Conservation (phyloP, 2,329 filamentous ascomycete genomes). For the Phoma herbarum region DNA sequence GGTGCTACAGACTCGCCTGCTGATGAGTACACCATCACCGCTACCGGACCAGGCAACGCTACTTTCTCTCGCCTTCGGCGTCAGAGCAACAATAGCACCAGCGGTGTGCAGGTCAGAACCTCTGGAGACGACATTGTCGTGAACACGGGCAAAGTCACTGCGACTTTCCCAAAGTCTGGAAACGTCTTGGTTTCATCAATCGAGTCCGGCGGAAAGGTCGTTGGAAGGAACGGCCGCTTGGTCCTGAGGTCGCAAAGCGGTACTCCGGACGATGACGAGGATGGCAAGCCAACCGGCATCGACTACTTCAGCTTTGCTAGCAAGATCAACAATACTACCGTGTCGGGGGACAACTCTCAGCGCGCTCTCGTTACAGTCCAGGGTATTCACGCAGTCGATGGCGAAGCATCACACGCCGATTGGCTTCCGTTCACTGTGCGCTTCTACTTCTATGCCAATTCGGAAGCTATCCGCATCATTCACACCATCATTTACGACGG, state of each 20-base stretch:
- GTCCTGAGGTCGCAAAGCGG: slow-evolving; percentile 63
- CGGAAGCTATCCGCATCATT: slow-evolving; percentile 63
- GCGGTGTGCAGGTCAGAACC: slow-evolving; percentile 35
- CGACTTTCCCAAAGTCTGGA: slow-evolving; percentile 48
- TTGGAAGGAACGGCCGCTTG: slow-evolving; percentile 53
- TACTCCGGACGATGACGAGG: slow-evolving; percentile 53
- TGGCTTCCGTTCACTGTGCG: slow-evolving; percentile 66
- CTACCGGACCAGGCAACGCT: slow-evolving; percentile 35
- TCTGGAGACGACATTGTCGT: slow-evolving; percentile 38
- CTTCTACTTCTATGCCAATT: slow-evolving; percentile 68
- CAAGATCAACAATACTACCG: slow-evolving; percentile 60
- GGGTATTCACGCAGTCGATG: slow-evolving; percentile 48
- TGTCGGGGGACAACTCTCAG: slow-evolving; percentile 55
- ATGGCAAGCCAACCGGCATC: slow-evolving; percentile 49
- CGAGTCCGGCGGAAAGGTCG: slow-evolving; percentile 52
- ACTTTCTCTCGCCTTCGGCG: slow-evolving; percentile 21
- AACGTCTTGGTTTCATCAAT: slow-evolving; percentile 43
- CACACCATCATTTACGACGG: slow-evolving; percentile 67
- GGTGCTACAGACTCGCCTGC: slow-evolving; percentile 53
- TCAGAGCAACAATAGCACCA: slow-evolving; percentile 30
- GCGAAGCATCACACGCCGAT: slow-evolving; percentile 48
- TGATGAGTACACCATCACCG: slow-evolving; percentile 57
- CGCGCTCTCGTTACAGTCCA: slow-evolving; percentile 60
- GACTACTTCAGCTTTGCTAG: slow-evolving; percentile 60
- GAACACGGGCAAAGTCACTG: slow-evolving; percentile 45